phyloP scores from a whole-genome alignment of 129 eudicot genomes.

The Centaurea solstitialis region DNA sequence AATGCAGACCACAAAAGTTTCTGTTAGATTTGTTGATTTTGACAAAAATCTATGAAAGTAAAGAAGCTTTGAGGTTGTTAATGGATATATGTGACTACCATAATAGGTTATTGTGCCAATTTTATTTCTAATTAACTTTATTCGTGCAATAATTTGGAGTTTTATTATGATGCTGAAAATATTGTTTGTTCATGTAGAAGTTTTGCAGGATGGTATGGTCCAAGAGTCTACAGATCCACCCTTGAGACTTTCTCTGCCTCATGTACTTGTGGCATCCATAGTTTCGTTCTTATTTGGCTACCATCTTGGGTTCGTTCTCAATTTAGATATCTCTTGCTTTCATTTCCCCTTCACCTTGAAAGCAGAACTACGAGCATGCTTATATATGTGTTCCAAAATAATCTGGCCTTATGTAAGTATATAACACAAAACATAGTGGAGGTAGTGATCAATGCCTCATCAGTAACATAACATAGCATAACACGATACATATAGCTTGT shows the following conservation, averaged over 20 bases:
- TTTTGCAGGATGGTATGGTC: constrained; percentile 48
- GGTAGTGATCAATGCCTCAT: not conserved
- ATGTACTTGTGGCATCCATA: constrained; percentile 87
- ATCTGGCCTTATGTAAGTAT: not conserved
- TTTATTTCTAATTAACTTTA: not conserved
- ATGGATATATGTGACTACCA: not conserved
- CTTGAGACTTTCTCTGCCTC: constrained; percentile 79
- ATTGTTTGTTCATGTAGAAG: constrained; percentile 40
- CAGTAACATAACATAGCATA: not conserved
- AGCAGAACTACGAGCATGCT: not conserved
- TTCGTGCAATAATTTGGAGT: constrained; percentile 6
- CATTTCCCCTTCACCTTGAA: not conserved
- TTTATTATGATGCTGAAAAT: constrained; percentile 16
- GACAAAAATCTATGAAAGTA: not conserved
- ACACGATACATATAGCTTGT: not conserved
- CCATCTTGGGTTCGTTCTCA: constrained; percentile 86
- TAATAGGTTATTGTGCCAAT: not conserved
- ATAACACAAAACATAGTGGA: not conserved
- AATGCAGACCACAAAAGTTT: not conserved
- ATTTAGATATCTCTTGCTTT: constrained; percentile 22
- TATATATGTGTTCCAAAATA: constrained; percentile 4
- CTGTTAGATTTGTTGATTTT: constrained; percentile 4
- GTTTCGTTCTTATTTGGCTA: constrained; percentile 91
- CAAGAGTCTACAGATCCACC: constrained; percentile 62
- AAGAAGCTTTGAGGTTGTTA: constrained; percentile 6